A percentile compares a stretch with the other conserved stretches of the same genome.
phyloP scores from a whole-genome alignment of 169 alveolate genomes.

The Cryptosporidium tyzzeri region DNA sequence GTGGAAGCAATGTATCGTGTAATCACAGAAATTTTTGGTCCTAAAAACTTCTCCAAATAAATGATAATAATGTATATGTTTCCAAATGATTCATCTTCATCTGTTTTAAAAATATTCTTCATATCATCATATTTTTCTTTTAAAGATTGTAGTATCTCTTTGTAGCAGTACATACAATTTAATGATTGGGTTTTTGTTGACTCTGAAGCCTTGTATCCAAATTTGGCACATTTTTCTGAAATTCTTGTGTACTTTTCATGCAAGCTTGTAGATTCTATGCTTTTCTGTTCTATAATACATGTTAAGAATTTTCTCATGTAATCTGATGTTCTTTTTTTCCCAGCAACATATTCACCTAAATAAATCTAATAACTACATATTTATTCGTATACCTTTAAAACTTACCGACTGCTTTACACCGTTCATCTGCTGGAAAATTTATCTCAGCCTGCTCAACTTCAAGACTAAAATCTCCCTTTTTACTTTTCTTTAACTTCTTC shows the following conservation, averaged over 20 bases:
- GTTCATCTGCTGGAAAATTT: background rate
- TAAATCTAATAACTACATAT: background rate
- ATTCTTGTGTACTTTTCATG: background rate
- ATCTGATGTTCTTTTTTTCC: background rate
- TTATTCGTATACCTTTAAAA: background rate
- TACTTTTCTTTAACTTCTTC: background rate
- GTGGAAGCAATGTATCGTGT: background rate
- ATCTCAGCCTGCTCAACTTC: background rate
- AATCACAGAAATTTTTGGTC: background rate
- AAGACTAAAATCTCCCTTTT: background rate
- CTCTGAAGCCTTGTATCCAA: slow-evolving; percentile 28
- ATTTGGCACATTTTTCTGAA: slow-evolving; percentile 15
- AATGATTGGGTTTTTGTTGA: background rate
- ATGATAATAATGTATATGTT: background rate
- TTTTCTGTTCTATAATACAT: slow-evolving; percentile 1
- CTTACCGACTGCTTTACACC: slow-evolving; percentile 24
- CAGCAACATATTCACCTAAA: slow-evolving; percentile 21
- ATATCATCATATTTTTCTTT: background rate
- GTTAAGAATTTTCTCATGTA: background rate
- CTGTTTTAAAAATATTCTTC: background rate
- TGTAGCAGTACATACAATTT: slow-evolving; percentile 33
- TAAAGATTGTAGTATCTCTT: slow-evolving; percentile 17
- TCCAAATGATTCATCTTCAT: background rate
- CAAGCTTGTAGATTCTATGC: background rate
- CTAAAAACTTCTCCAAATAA: slow-evolving; percentile 18